phyloP scores from a whole-genome alignment of 202 grass and related monocot species.

The Schoenoplectus tabernaemontani region DNA sequence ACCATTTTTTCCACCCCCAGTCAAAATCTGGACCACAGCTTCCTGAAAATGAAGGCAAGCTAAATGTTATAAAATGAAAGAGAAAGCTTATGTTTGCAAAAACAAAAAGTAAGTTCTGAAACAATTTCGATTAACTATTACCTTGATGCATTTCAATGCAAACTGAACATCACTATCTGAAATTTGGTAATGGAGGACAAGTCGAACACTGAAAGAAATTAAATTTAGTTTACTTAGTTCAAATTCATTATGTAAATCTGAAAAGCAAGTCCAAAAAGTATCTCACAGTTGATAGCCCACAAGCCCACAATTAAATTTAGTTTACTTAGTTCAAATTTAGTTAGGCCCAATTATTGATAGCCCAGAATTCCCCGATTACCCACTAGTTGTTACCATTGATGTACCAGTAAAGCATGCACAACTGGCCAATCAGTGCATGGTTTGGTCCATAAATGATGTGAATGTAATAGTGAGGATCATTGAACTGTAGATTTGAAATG shows the following conservation, averaged over 20 bases:
- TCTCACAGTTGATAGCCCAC: too few relatives aligned
- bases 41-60: slow-evolving; percentile 37
- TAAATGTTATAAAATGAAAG: not conserved
- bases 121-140: slow-evolving; percentile 11
- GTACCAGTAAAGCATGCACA: not conserved
- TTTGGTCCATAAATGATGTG: not conserved
- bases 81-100: not conserved
- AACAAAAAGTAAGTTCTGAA: not conserved
- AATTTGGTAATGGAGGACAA: slow-evolving; percentile 93
- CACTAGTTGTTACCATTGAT: not conserved
- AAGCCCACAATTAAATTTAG: too few relatives aligned
- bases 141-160: slow-evolving; percentile 65
- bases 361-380: not conserved
- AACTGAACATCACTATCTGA: slow-evolving; percentile 72
- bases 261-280: not conserved
- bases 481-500: not conserved
- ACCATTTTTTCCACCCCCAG: slow-evolving; percentile 27
- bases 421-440: not conserved
- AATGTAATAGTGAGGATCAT: not conserved
- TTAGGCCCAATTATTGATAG: too few relatives aligned
- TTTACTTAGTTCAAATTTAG: too few relatives aligned
- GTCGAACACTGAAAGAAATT: slow-evolving; percentile 47
- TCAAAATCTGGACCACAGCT: slow-evolving; percentile 52
- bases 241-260: not conserved
- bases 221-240: not conserved